Conservation (phyloP, 495 filamentous ascomycete genomes). For the Aspergillus funiculosus region DNA sequence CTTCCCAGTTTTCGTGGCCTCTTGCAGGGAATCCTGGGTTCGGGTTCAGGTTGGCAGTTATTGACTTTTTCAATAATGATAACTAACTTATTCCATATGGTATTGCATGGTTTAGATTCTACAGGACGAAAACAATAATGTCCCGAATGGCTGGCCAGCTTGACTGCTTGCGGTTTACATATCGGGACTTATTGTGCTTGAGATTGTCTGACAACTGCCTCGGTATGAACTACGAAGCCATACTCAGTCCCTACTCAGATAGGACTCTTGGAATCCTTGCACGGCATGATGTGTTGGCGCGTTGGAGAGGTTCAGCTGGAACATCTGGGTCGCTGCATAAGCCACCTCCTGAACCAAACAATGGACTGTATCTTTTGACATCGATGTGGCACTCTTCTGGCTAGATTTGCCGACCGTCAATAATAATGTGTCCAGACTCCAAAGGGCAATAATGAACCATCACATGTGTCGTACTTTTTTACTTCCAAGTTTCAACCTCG, state of each 20-base stretch:
- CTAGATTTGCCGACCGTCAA: too few species aligned
- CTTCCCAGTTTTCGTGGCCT: conserved; percentile 6
- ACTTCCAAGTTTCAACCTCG: conserved; percentile 1
- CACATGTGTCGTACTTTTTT: conserved; percentile 12
- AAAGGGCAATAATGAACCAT: too few species aligned
- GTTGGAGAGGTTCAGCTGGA: conserved; percentile 4
- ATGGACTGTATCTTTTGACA: conserved; percentile 2
- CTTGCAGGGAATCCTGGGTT: conserved; percentile 13
- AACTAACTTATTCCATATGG: too few species aligned
- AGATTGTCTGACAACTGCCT: neutral
- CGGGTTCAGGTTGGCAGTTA: conserved; percentile 10
- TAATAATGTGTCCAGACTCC: too few species aligned
- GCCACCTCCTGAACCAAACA: conserved; percentile 22
- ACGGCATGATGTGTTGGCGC: neutral
- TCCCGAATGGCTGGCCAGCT: too few species aligned
- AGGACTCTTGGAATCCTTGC: conserved; percentile 12
- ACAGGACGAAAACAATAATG: too few species aligned
- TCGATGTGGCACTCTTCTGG: too few species aligned
- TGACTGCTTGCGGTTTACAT: too few species aligned
- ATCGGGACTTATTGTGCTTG: conserved; percentile 12
- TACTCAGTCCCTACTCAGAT: too few species aligned
- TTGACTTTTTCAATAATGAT: too few species aligned
- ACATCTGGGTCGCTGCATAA: conserved; percentile 13
- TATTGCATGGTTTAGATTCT: too few species aligned
- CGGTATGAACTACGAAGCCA: too few species aligned